phyloP scores from a whole-genome alignment of 2,329 filamentous ascomycete species.

The Aureobasidium vineae region DNA sequence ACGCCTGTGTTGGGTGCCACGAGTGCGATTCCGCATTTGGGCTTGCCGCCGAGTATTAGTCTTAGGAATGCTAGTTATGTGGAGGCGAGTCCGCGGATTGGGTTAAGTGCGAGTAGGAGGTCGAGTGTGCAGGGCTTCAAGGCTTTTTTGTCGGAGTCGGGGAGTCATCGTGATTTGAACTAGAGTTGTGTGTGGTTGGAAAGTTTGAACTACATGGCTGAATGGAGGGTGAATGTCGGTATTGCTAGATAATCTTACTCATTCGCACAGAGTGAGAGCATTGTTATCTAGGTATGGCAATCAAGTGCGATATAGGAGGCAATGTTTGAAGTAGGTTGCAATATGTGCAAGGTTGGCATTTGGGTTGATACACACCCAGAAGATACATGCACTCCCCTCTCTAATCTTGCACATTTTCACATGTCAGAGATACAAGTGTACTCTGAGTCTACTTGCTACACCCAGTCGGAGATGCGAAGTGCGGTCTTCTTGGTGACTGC shows the following conservation, averaged over 20 bases:
- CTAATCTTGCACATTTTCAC: not conserved
- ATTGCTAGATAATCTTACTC: not conserved
- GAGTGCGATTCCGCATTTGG: constrained; percentile 31
- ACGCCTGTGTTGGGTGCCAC: constrained; percentile 30
- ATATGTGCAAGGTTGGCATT: not conserved
- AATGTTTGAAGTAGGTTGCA: not conserved
- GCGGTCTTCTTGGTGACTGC: not conserved
- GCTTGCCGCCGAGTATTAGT: constrained; percentile 20
- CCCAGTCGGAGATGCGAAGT: not conserved
- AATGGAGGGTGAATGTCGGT: no score
- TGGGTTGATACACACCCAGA: not conserved
- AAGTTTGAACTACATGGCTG: not conserved
- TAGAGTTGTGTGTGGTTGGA: not conserved
- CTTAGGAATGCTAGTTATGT: constrained; percentile 32
- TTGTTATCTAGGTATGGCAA: not conserved
- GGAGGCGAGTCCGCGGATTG: constrained; percentile 11
- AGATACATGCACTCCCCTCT: not conserved
- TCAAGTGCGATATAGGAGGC: not conserved
- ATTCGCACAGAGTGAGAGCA: not conserved
- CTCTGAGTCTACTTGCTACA: not conserved
- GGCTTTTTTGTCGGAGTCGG: constrained; percentile 2
- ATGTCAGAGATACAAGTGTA: constrained; percentile 2
- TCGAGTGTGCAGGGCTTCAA: constrained; percentile 15
- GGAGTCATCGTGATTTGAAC: constrained; percentile 15
- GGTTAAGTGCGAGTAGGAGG: constrained; percentile 4